phyloP scores from a whole-genome alignment of 179 eudicot genomes.

The Silene coronaria region DNA sequence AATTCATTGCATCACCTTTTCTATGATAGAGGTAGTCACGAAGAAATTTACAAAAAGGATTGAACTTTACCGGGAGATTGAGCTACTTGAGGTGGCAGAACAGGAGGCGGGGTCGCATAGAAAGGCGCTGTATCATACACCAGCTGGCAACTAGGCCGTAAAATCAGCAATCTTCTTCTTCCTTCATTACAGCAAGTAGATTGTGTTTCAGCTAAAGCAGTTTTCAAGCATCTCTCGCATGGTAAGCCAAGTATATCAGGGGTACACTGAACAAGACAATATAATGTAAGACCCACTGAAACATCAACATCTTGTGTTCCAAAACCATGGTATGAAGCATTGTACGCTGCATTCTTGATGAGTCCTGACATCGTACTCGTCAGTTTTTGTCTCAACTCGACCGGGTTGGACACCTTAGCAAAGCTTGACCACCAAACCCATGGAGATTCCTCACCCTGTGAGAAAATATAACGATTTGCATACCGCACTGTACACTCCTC shows the following conservation, averaged over 20 bases:
- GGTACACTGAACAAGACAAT: conserved; percentile 24
- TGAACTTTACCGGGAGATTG: conserved; percentile 2
- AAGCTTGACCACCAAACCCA: not conserved
- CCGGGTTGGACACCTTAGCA: conserved; percentile 11
- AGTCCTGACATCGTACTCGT: conserved; percentile 2
- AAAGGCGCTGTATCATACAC: conserved; percentile 18
- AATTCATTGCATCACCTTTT: not conserved
- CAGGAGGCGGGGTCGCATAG: conserved; percentile 7
- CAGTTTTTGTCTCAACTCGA: not conserved
- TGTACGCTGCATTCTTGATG: conserved; percentile 17
- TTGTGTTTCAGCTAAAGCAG: not conserved
- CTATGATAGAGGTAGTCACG: not conserved
- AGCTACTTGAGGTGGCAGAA: conserved; percentile 5
- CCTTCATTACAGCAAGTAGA: conserved; percentile 5
- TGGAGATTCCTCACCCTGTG: not conserved
- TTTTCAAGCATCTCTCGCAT: conserved; percentile 17
- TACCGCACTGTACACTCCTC: conserved; percentile 15
- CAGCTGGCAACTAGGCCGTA: conserved; percentile 19
- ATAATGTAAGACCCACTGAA: not conserved
- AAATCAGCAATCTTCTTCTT: not conserved
- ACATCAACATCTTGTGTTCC: conserved; percentile 15
- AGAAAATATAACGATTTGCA: conserved; percentile 15
- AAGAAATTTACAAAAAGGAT: not conserved
- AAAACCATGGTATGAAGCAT: conserved; percentile 10
- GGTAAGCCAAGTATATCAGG: conserved; percentile 18